Evolutionary conservation across 2,329 filamentous ascomycete genomes (phyloP).

Genomic region (Ilyonectria mors-panacis): DNA sequence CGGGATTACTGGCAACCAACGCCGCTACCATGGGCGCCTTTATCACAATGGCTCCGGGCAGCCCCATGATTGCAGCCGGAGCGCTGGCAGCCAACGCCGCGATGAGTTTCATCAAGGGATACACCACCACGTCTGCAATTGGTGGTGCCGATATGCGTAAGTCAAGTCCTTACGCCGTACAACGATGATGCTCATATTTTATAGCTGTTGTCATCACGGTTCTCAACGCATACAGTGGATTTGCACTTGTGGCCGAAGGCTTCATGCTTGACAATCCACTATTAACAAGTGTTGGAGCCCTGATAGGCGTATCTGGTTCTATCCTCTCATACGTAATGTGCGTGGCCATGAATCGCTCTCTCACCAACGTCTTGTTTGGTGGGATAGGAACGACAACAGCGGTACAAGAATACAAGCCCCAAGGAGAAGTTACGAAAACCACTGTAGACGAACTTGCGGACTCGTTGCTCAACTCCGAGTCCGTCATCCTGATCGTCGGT

Average conservation of each 20-base stretch:
- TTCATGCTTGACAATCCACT: constrained; percentile 93
- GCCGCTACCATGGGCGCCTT: constrained; percentile 88
- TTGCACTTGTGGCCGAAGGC: constrained; percentile 90
- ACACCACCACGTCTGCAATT: constrained; percentile 89
- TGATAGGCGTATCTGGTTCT: constrained; percentile 91
- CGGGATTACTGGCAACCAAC: constrained; percentile 81
- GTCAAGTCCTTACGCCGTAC: constrained; percentile 21
- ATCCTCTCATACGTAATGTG: constrained; percentile 92
- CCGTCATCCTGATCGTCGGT: constrained; percentile 90
- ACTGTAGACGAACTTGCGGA: constrained; percentile 87
- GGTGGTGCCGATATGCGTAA: constrained; percentile 92
- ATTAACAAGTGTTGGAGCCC: constrained; percentile 85
- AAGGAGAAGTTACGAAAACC: constrained; percentile 84
- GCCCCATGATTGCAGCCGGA: constrained; percentile 82
- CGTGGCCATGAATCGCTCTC: constrained; percentile 90
- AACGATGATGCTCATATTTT: constrained; percentile 25
- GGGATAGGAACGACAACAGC: constrained; percentile 78
- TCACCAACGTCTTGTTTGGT: constrained; percentile 92
- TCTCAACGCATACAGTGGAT: constrained; percentile 91
- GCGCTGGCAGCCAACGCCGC: constrained; percentile 83
- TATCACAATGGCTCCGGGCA: constrained; percentile 84
- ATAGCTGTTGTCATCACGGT: constrained; percentile 87
- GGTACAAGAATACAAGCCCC: constrained; percentile 78
- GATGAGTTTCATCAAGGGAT: constrained; percentile 88
- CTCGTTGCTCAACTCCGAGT: constrained; percentile 81